Conservation (phyloP, 2,329 filamentous ascomycete species). For the Diatrype stigma region DNA sequence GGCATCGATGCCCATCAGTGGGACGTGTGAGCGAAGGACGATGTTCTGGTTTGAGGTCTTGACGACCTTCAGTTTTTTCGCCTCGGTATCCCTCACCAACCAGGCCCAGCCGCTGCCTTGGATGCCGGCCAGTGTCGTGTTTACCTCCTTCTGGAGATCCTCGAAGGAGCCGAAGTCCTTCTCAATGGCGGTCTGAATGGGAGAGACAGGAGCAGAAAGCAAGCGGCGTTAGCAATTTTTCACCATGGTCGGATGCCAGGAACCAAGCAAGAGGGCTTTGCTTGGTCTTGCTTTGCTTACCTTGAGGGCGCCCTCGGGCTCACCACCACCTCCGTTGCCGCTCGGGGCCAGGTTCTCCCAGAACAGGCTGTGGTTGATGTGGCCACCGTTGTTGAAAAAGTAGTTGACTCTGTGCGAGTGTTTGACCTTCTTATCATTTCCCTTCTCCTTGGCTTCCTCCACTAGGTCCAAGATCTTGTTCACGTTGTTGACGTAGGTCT, state of each 20-base stretch:
- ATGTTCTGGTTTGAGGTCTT: slow-evolving; percentile 65
- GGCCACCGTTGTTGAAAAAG: slow-evolving; percentile 65
- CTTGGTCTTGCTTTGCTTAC: background rate
- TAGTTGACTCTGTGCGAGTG: slow-evolving; percentile 33
- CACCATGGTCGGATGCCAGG: background rate
- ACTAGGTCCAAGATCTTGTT: slow-evolving; percentile 68
- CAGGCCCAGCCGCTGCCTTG: slow-evolving; percentile 67
- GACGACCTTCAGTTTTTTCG: slow-evolving; percentile 51
- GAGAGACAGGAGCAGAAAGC: background rate
- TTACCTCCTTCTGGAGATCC: slow-evolving; percentile 50
- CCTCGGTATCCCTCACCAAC: slow-evolving; percentile 51
- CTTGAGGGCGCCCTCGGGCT: slow-evolving; percentile 43
- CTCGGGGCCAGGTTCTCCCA: slow-evolving; percentile 63
- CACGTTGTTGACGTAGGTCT: slow-evolving; percentile 75
- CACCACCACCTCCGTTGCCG: slow-evolving; percentile 36
- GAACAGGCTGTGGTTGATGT: slow-evolving; percentile 64
- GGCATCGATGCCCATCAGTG: slow-evolving; percentile 61
- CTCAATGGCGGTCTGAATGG: slow-evolving; percentile 47
- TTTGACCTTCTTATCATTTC: slow-evolving; percentile 36
- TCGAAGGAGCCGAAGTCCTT: slow-evolving; percentile 53
- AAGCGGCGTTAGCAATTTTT: background rate
- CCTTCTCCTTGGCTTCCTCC: slow-evolving; percentile 50
- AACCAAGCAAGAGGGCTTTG: background rate
- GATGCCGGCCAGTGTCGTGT: slow-evolving; percentile 49
- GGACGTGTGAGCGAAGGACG: slow-evolving; percentile 41